phyloP scores from a whole-genome alignment of 176 grass and related monocot species.

The Raddia guianensis region DNA sequence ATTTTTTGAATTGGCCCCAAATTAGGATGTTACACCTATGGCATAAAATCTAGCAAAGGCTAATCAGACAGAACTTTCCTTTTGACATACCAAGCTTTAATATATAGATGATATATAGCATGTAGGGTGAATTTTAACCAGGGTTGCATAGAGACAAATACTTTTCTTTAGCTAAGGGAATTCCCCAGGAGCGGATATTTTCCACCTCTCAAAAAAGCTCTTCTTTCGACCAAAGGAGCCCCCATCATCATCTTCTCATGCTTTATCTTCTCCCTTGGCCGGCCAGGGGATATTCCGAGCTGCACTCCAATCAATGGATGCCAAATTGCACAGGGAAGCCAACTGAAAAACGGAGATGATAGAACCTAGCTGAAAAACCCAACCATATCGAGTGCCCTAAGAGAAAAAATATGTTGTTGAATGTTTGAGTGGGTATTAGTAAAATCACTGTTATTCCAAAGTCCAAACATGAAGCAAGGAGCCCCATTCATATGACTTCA shows the following conservation, averaged over 20 bases:
- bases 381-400: not conserved
- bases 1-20: too few relatives aligned
- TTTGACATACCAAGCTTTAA: not conserved
- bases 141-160: slow-evolving; percentile 27
- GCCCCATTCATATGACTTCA: not conserved
- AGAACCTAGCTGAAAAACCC: slow-evolving; percentile 6
- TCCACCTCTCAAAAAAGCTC: slow-evolving; percentile 38
- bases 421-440: not conserved
- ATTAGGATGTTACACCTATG: not conserved
- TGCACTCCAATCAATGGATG: slow-evolving; percentile 34
- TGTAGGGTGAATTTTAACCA: not conserved
- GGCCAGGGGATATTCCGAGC: slow-evolving; percentile 57
- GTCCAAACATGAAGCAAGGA: slow-evolving; percentile 25
- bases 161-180: slow-evolving; percentile 54
- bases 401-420: not conserved
- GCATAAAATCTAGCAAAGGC: not conserved
- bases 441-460: slow-evolving; percentile 10
- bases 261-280: slow-evolving; percentile 52
- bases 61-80: not conserved
- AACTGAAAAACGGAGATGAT: slow-evolving; percentile 5
- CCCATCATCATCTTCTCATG: slow-evolving; percentile 38
- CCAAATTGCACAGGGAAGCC: slow-evolving; percentile 13
- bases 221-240: slow-evolving; percentile 41
- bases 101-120: not conserved
- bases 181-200: slow-evolving; percentile 43